Conservation (phyloP, 345 rosid species). For the Cardamine resedifolia region DNA sequence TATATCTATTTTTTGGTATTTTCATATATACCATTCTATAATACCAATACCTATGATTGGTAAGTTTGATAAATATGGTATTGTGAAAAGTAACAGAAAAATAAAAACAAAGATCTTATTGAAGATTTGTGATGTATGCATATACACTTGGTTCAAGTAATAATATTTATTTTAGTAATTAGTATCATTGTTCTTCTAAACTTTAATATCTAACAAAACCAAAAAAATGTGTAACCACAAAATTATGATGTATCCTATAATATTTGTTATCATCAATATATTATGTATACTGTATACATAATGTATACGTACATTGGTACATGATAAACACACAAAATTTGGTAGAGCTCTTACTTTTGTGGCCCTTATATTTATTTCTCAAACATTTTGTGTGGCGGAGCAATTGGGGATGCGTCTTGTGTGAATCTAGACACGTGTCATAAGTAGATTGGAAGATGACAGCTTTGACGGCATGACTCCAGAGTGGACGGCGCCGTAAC, state of each 20-base stretch:
- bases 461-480: slow-evolving; percentile 33
- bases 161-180: background rate
- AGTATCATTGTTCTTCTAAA: background rate
- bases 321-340: background rate
- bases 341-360: slow-evolving; percentile 7
- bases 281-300: background rate
- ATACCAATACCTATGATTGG: background rate
- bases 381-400: slow-evolving; percentile 31
- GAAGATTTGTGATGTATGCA: slow-evolving; percentile 7
- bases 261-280: background rate
- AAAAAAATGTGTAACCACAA: background rate
- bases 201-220: background rate
- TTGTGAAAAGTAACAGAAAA: background rate
- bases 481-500: slow-evolving; percentile 36
- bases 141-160: background rate
- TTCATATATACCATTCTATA: too few species aligned
- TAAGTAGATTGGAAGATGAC: slow-evolving; percentile 17
- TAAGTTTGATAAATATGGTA: slow-evolving; percentile 5
- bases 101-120: background rate
- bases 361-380: background rate
- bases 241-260: background rate
- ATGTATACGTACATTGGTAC: background rate
- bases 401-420: slow-evolving; percentile 3
- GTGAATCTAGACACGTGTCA: slow-evolving; percentile 25
- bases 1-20: too few species aligned